A percentile compares a stretch with the other conserved stretches of the same genome.
phyloP scores from a whole-genome alignment of 495 filamentous ascomycete species.

The Cercophora scortea region DNA sequence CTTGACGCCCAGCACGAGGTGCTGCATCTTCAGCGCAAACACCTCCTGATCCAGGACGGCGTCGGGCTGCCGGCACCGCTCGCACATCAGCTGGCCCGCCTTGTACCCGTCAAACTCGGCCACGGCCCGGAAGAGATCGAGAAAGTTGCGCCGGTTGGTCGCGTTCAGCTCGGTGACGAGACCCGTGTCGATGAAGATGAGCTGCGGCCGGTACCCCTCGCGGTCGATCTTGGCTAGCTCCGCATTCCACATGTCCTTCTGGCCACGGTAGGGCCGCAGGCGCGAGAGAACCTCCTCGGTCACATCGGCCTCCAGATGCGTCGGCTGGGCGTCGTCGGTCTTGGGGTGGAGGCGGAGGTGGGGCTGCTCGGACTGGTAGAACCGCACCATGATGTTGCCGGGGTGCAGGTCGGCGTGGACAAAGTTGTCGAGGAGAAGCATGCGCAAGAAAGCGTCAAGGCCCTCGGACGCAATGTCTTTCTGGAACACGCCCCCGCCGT shows the following conservation, averaged over 20 bases:
- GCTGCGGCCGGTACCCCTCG: conserved; percentile 87
- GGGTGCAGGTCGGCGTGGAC: conserved; percentile 98
- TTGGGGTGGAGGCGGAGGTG: conserved; percentile 34
- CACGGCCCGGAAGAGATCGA: conserved; percentile 91
- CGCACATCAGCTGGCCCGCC: conserved; percentile 92
- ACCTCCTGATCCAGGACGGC: conserved; percentile 81
- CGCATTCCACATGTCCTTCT: conserved; percentile 56
- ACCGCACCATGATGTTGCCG: conserved; percentile 99
- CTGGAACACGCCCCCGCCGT: conserved; percentile 88
- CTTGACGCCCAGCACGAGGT: conserved; percentile 85
- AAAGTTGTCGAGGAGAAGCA: conserved; percentile 97
- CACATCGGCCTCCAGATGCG: conserved; percentile 59
- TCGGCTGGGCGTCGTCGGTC: conserved; percentile 29
- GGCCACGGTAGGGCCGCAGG: conserved; percentile 61
- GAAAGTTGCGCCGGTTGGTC: conserved; percentile 80
- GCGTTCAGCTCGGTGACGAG: conserved; percentile 91
- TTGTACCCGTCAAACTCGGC: conserved; percentile 97
- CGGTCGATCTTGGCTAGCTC: conserved; percentile 72
- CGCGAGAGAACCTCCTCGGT: conserved; percentile 79
- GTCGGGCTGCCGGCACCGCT: conserved; percentile 84
- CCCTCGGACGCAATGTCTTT: conserved; percentile 93
- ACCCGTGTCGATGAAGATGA: conserved; percentile 97
- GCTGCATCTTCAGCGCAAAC: conserved; percentile 94
- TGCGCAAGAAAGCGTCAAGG: conserved; percentile 93
- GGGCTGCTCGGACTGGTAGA: conserved; percentile 69